Conservation (phyloP, 495 filamentous ascomycete species). For the Penicillium canescens region DNA sequence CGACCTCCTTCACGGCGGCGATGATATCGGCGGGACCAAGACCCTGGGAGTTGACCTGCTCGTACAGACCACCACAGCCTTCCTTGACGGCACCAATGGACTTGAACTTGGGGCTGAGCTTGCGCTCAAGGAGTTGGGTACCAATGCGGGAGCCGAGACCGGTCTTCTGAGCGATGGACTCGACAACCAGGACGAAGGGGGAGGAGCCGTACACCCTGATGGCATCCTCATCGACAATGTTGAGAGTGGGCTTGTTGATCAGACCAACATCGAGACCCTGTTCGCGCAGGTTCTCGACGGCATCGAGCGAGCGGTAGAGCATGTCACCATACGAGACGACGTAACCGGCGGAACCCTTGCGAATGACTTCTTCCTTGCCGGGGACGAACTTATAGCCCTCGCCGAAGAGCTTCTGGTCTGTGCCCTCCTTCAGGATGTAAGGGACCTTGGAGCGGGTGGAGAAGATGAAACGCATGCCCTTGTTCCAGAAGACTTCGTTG, state of each 20-base stretch:
- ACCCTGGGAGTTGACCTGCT: conserved; percentile 40
- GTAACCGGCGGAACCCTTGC: conserved; percentile 36
- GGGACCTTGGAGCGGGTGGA: conserved; percentile 43
- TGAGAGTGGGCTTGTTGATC: conserved; percentile 43
- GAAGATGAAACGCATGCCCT: conserved; percentile 41
- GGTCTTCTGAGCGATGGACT: conserved; percentile 43
- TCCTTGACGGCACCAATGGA: conserved; percentile 37
- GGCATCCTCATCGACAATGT: conserved; percentile 40
- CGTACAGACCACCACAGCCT: conserved; percentile 37
- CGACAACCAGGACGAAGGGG: conserved; percentile 37
- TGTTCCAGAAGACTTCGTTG: conserved; percentile 36
- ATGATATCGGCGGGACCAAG: conserved; percentile 36
- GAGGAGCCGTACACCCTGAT: conserved; percentile 35
- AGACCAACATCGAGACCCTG: conserved; percentile 36
- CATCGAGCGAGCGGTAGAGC: conserved; percentile 43
- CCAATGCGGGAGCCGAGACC: conserved; percentile 41
- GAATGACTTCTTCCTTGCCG: conserved; percentile 41
- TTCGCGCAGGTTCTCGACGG: conserved; percentile 35
- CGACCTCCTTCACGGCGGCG: conserved; percentile 26
- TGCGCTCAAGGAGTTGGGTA: conserved; percentile 33
- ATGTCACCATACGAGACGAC: conserved; percentile 43
- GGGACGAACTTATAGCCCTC: conserved; percentile 39
- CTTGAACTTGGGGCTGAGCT: conserved; percentile 37
- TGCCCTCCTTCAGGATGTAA: conserved; percentile 40
- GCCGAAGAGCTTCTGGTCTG: conserved; percentile 36